Base-by-base conservation (phyloP, 164 flowering plant genomes). In the Akebia trifoliata region DNA sequence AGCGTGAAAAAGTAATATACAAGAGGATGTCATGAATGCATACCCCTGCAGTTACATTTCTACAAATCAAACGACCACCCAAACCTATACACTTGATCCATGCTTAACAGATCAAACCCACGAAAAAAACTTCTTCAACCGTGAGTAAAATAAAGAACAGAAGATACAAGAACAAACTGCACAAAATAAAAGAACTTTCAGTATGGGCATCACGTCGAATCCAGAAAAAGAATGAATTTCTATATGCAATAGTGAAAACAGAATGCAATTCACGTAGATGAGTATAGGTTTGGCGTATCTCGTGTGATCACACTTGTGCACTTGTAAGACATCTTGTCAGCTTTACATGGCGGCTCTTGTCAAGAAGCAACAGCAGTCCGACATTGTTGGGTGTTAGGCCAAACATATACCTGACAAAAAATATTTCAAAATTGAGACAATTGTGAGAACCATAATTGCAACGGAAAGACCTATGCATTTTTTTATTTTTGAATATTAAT, bases 331-430 rank as follows among this genome's bases (percentile, higher is more conserved):
- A 78, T 71, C 87, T 81, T 94, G 83, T 81, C 26, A 60, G 86
- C 65, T 77, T 75, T 53, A 54, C 42, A 26, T 64, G 75, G 14
- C 85, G 75, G 8, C 78, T 74, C 65, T 70, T 81, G 60, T 87
- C 90, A 49, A 93, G 70, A 61, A 90, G 79, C 82, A 84, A 62
- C 26, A 84, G 77, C 70, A 90, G 76, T 18, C 99, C 97, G 34
- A 70, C 72, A 44, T 80, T 84, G 61, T 70, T 69, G 40, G 76
- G 48, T 9, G 90, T 64, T 40, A 83, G 43, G 50, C 85, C 97
- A 64, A 74, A 84, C 81, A 62, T 65, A 57, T 86, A 80, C 86
- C 99, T 93, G 74, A n/a, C n/a, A n/a, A n/a, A n/a, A n/a, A n/a
- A n/a, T n/a, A n/a, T n/a, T n/a, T n/a, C n/a, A n/a, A n/a, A n/a